A percentile compares a stretch with the other conserved stretches of the same genome.
Conservation (phyloP, 441 rosid species). For the Adansonia grandidieri region DNA sequence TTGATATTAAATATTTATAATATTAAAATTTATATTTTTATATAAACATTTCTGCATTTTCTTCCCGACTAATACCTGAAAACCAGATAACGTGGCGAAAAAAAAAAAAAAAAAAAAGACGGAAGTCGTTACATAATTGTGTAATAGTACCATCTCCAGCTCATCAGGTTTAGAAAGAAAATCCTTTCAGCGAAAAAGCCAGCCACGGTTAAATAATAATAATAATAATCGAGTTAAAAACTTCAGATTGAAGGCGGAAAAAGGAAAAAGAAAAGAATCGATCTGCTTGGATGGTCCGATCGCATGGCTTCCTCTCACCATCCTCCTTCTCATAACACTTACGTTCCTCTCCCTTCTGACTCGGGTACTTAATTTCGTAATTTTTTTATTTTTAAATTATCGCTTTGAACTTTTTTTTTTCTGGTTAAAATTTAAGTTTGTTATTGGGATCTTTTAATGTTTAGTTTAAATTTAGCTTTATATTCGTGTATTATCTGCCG, state of each 20-base stretch:
- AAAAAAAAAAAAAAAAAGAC: too few relatives aligned
- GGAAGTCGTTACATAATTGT: too few relatives aligned
- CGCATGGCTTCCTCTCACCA: constrained; percentile 61
- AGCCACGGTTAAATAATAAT: neutral
- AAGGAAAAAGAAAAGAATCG: neutral
- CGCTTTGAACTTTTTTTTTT: constrained; percentile 13
- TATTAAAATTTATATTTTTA: too few relatives aligned
- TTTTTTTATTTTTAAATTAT: neutral
- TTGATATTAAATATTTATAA: too few relatives aligned
- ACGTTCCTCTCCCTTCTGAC: constrained; percentile 58
- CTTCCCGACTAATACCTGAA: too few relatives aligned
- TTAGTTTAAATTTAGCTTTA: constrained; percentile 7
- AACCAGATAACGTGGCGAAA: too few relatives aligned
- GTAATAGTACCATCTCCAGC: too few relatives aligned
- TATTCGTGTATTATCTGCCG: neutral
- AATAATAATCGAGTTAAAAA: neutral
- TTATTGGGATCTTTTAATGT: constrained; percentile 2
- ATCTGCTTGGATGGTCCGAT: constrained; percentile 52
- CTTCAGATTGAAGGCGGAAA: neutral
- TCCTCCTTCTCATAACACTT: constrained; percentile 51
- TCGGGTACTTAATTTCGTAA: constrained; percentile 43
- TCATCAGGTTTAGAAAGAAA: too few relatives aligned
- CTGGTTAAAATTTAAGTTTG: neutral
- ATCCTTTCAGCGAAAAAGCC: neutral
- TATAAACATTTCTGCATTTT: too few relatives aligned